These are phyloP conservation scores for Russula vinacea DNA, from an alignment of 768 basidiomycete species.

Conservation along the genomic window DNA sequence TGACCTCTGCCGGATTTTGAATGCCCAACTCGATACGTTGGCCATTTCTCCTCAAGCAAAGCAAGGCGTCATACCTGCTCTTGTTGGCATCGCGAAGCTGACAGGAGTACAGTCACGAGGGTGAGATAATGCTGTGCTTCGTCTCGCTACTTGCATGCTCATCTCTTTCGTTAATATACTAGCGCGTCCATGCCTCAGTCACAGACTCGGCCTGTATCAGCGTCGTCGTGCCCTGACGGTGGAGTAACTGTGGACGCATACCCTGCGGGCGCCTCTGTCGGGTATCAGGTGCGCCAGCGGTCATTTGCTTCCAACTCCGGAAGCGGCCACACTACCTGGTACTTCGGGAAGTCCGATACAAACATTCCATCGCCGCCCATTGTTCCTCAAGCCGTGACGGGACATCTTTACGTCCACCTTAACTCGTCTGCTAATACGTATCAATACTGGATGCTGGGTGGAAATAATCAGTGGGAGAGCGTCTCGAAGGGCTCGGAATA, in stretches of 20 bases:
- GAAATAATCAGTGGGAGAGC: neutral
- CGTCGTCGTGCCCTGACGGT: neutral
- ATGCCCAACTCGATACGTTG: conserved; percentile 3
- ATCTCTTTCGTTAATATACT: neutral
- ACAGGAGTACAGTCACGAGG: neutral
- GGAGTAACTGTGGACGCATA: neutral
- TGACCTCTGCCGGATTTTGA: neutral
- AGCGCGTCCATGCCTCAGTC: neutral
- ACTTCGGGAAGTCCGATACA: neutral
- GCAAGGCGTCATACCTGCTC: neutral
- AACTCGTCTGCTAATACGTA: neutral
- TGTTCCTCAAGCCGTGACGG: conserved; percentile 2
- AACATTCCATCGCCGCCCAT: neutral
- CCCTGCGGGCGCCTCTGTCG: no score
- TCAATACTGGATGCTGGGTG: neutral
- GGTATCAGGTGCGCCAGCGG: neutral
- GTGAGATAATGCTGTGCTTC: neutral
- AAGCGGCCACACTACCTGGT: conserved; percentile 7
- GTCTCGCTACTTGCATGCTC: neutral
- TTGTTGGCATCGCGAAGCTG: conserved; percentile 1
- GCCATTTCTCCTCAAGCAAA: conserved; percentile 14
- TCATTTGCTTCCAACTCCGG: neutral
- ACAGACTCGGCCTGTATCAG: neutral
- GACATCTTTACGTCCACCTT: conserved; percentile 2
- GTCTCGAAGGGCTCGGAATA: neutral